Conservation (phyloP, 2,329 filamentous ascomycete species). For the Talaromyces piceae region DNA sequence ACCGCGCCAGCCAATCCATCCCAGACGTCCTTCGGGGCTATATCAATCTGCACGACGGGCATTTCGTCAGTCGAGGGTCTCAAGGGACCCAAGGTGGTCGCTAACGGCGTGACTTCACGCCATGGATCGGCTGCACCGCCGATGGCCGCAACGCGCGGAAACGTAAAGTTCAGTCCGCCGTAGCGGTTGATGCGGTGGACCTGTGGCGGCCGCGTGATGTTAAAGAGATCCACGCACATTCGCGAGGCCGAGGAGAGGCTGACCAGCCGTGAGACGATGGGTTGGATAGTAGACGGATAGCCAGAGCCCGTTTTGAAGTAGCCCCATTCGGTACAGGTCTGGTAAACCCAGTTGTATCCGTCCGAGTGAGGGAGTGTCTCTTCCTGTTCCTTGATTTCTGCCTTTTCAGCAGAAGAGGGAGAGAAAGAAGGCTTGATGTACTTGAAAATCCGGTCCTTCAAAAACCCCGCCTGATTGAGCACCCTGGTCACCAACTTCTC, state of each 20-base stretch:
- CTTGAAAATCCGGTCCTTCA: neutral
- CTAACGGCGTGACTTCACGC: neutral
- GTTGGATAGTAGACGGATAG: neutral
- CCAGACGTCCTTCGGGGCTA: neutral
- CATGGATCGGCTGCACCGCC: neutral
- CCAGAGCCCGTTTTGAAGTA: neutral
- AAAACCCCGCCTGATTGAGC: neutral
- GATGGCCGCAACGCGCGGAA: neutral
- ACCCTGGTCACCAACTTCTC: neutral
- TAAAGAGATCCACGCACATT: neutral
- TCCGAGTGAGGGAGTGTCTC: neutral
- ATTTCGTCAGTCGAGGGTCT: neutral
- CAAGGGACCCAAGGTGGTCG: neutral
- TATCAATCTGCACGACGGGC: neutral
- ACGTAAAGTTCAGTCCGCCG: neutral
- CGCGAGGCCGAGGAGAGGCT: neutral
- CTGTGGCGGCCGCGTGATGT: neutral
- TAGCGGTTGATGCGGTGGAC: neutral
- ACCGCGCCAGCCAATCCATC: neutral
- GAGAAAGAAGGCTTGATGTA: neutral
- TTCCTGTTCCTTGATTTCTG: neutral
- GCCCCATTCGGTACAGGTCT: neutral
- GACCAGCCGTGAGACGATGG: neutral
- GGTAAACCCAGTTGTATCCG: neutral
- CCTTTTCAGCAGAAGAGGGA: neutral